Base-by-base conservation (phyloP, 2,329 filamentous ascomycete species). In the Trichoderma pleuroti region DNA sequence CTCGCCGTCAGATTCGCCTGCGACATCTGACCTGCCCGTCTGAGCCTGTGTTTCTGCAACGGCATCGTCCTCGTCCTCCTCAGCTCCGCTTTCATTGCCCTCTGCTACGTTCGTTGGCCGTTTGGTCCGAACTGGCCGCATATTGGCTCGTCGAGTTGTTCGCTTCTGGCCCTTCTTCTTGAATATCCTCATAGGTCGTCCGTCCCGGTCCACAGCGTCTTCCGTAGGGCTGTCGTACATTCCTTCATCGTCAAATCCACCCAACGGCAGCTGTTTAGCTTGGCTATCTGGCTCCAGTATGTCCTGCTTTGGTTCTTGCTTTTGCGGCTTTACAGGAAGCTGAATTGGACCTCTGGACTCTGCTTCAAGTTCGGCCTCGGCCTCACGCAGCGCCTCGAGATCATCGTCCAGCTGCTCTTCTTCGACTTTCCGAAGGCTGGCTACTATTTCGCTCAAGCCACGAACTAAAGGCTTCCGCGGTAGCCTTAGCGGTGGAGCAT, bases 141-240 rank as follows among this genome's bases (percentile, higher is more conserved):
- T 92, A 72, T 90, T 93, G 69, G 87, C 85, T 61, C 86, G 84
- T 72, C 90, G 85, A 4, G 93, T 95, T 69, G 92, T 93, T 72
- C 93, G 86, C 83, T 96, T 96, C 78, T 92, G 87, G 0, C 92
- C 92, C 83, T 92, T 93, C 86, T 96, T 96, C 85, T 94, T 95
- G 84, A 87, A 95, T 1, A 88, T 80, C 68, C 85, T 87, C 46
- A 89, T 78, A 3, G 89, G 89, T 72, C 87, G 84, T 2, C 89
- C 89, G 75, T 88, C 82, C n/a, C 83, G 83, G 66, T 83, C 87
- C 14, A 86, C 26, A 4, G 78, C 77, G 0, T 83, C 81, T n/a
- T 87, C 85, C 4, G 81, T 82, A 1, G 82, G 80, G 72, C 86
- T 87, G 77, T 91, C 89, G 75, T 88, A 87, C 71, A 84, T 75